phyloP scores from a whole-genome alignment of 2,329 filamentous ascomycete species.

The Ceratocystis huliohia region DNA sequence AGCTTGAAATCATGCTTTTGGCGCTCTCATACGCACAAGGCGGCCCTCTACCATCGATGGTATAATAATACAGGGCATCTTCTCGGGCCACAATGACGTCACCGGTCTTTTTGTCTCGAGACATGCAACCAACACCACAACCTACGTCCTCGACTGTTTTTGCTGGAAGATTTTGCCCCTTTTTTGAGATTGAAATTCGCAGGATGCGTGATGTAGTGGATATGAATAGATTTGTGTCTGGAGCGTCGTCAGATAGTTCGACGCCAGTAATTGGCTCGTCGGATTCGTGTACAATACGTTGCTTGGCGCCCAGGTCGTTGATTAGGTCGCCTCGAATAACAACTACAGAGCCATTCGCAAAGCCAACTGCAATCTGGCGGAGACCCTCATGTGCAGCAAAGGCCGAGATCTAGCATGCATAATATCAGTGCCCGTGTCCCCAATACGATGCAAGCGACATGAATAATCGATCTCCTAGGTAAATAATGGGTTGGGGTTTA shows the following conservation, averaged over 20 bases:
- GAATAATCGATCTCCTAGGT: too few species aligned
- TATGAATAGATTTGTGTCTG: slow-evolving; percentile 70
- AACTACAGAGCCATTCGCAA: slow-evolving; percentile 88
- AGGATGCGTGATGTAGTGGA: slow-evolving; percentile 81
- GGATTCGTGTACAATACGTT: slow-evolving; percentile 89
- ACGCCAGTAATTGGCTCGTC: slow-evolving; percentile 93
- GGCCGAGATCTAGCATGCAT: slow-evolving; percentile 55
- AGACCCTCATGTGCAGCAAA: slow-evolving; percentile 80
- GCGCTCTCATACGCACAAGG: slow-evolving; percentile 84
- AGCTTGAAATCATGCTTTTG: slow-evolving; percentile 69
- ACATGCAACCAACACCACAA: slow-evolving; percentile 92
- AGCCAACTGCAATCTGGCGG: slow-evolving; percentile 85
- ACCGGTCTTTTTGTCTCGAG: slow-evolving; percentile 62
- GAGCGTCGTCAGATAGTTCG: slow-evolving; percentile 43
- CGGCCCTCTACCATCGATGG: slow-evolving; percentile 67
- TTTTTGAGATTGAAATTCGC: slow-evolving; percentile 73
- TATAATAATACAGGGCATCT: slow-evolving; percentile 93
- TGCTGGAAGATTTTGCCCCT: slow-evolving; percentile 78
- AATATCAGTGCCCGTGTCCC: background rate
- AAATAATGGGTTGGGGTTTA: background rate
- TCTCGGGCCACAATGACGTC: slow-evolving; percentile 87
- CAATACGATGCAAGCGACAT: background rate
- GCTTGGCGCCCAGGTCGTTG: slow-evolving; percentile 85
- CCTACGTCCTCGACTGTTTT: slow-evolving; percentile 80
- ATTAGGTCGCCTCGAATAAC: slow-evolving; percentile 88